Conservation (phyloP, 176 grass and related monocot species). For the Triticum dicoccoides region DNA sequence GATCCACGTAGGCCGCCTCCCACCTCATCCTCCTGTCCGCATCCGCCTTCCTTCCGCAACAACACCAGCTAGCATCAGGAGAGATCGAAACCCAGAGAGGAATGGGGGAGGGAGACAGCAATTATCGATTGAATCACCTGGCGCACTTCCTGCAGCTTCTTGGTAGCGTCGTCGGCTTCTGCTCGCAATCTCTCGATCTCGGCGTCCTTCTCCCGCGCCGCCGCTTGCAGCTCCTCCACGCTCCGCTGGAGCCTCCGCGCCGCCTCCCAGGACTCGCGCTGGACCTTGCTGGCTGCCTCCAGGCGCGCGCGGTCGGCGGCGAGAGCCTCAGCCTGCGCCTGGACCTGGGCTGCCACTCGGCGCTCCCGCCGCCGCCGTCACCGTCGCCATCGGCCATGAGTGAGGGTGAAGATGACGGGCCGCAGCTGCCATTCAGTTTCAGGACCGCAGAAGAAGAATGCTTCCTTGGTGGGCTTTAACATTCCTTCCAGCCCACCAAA, state of each 20-base stretch:
- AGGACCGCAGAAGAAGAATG: too few relatives aligned
- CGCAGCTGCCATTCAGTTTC: neutral
- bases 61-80: neutral
- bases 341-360: slow-evolving; percentile 26
- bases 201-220: neutral
- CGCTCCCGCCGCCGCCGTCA: neutral
- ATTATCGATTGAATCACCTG: neutral
- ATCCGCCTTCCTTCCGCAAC: neutral
- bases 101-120: too few relatives aligned
- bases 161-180: neutral
- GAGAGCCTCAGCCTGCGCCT: slow-evolving; percentile 28
- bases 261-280: neutral
- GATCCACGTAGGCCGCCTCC: neutral
- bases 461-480: too few relatives aligned
- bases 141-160: neutral
- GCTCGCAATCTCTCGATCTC: neutral
- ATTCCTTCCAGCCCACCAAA: too few relatives aligned
- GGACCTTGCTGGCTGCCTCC: neutral
- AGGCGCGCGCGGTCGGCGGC: slow-evolving; percentile 22
- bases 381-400: neutral
- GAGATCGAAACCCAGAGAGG: neutral
- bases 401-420: neutral
- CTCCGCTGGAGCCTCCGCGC: neutral
- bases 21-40: neutral
- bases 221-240: neutral